Percentiles rank a stretch among this genome's conserved stretches.
phyloP scores from a whole-genome alignment of 2,329 filamentous ascomycete species.

The Pyrenochaeta sp. region DNA sequence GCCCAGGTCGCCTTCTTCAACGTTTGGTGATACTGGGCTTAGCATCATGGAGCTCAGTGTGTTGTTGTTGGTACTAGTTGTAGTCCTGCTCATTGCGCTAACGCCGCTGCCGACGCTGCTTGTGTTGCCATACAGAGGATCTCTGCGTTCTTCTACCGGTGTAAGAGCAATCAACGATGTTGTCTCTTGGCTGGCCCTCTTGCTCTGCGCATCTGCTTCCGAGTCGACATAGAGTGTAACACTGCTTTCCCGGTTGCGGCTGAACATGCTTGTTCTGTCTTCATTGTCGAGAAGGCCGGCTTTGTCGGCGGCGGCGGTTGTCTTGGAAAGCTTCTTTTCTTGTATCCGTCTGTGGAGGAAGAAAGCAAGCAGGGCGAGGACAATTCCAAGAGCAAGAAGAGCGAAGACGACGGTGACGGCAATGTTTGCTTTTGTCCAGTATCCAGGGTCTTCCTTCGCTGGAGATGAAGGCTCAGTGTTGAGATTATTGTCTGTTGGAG shows the following conservation, averaged over 20 bases:
- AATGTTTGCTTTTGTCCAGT: constrained; percentile 38
- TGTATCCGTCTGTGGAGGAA: constrained; percentile 28
- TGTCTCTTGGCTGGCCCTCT: constrained; percentile 30
- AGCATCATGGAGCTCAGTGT: constrained; percentile 31
- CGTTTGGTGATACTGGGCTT: constrained; percentile 26
- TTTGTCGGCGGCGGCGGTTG: constrained; percentile 30
- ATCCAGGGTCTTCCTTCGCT: constrained; percentile 16
- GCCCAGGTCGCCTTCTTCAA: constrained; percentile 23
- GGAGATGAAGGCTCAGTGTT: constrained; percentile 12
- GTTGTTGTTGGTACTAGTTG: constrained; percentile 12
- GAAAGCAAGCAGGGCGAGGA: constrained; percentile 27
- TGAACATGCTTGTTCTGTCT: constrained; percentile 45
- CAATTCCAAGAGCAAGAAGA: constrained; percentile 29
- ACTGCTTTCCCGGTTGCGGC: constrained; percentile 33
- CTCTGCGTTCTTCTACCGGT: constrained; percentile 22
- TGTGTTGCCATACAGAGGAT: constrained; percentile 15
- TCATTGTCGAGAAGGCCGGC: constrained; percentile 36
- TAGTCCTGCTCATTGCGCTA: constrained; percentile 26
- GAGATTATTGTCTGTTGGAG: constrained; percentile 25
- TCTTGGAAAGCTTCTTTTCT: constrained; percentile 30
- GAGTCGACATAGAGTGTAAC: constrained; percentile 40
- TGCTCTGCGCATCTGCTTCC: constrained; percentile 23
- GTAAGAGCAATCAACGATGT: constrained; percentile 36
- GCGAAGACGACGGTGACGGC: constrained; percentile 33
- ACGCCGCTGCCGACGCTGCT: constrained; percentile 32